phyloP scores from a whole-genome alignment of 441 rosid species.

The Euphorbia schlechtendalii region DNA sequence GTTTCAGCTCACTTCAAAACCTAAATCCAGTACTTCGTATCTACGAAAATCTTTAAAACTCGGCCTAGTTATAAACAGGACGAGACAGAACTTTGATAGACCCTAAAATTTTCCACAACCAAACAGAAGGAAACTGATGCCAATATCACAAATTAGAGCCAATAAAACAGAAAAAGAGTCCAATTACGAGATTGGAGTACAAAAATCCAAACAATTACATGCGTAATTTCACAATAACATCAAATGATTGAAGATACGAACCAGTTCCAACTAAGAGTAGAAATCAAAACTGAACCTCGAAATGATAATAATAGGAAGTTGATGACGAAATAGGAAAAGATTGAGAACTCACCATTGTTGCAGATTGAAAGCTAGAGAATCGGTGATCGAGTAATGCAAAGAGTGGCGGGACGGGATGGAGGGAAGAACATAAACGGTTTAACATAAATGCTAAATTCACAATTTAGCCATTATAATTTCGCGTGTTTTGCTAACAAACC shows the following conservation, averaged over 20 bases:
- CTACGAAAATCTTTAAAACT: conserved; percentile 15
- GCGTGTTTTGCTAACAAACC: no score
- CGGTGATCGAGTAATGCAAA: neutral
- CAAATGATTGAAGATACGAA: conserved; percentile 32
- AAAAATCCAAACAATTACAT: neutral
- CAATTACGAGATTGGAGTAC: conserved; percentile 6
- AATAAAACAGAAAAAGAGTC: conserved; percentile 4
- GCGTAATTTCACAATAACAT: conserved; percentile 3
- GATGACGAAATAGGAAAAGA: conserved; percentile 16
- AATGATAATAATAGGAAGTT: conserved; percentile 4
- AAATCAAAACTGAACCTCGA: conserved; percentile 2
- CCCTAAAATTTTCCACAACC: conserved; percentile 3
- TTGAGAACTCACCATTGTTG: conserved; percentile 53
- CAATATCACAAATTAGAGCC: conserved; percentile 1
- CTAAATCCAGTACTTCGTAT: no score
- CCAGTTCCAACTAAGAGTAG: conserved; percentile 48
- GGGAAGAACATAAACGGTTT: neutral
- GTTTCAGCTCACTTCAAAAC: no score
- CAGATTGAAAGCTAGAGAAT: no score
- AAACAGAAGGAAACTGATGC: conserved; percentile 11
- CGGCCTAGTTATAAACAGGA: conserved; percentile 9
- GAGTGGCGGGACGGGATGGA: conserved; percentile 13
- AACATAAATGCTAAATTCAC: no score
- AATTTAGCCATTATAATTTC: no score
- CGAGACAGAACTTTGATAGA: neutral